Evolutionary conservation across 2,329 filamentous ascomycete genomes (phyloP), one percentile per base, ranked within the genome.

Genomic region (Colletotrichum magnum): DNA sequence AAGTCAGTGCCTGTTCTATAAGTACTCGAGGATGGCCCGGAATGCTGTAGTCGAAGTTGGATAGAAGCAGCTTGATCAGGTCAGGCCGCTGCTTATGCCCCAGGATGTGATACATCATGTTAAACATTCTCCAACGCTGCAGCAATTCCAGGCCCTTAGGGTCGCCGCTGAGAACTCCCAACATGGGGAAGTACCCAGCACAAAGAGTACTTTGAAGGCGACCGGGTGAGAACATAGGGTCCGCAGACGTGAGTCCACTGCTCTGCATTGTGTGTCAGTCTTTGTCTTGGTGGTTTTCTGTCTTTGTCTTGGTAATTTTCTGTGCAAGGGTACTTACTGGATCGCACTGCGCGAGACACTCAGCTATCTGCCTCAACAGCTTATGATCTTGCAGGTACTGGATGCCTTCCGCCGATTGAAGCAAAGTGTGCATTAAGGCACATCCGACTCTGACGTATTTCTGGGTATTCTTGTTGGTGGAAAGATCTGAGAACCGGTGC

Each of bases 61-160:
- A 92, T 9, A 99, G 86, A 39, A 99, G 87, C 10, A 95, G 87
- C 77, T 95, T 94, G 77, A 98, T 94, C 68, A 99, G 85, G 78
- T 99, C 96, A 53, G 95, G 94, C 2, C 96, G 92, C 79, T 96
- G 93, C 74, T 93, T 94, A 52, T 97, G 86, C 76, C 98, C 95
- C 67, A 98, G 89, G 70, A 99, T 97, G 80, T 98, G 96, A 78
- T 99, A 99, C 86, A 98, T 97, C 94, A 99, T 99, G 80, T 98
- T 98, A 82, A 98, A 95, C 87, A 99, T 97, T 74, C 94, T 94
- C 95, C 96, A 98, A 74, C 94, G 87, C 78, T 98, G 95, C 77
- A 99, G 89, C 82, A 99, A 95, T 70, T 92, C 90, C 26, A 98
- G 86, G 0, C 96, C 96, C 74, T 92, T 93, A 0, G 88, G 83